Evolutionary conservation across 495 filamentous ascomycete genomes (phyloP).

Genomic region (Tuber calosporum): DNA sequence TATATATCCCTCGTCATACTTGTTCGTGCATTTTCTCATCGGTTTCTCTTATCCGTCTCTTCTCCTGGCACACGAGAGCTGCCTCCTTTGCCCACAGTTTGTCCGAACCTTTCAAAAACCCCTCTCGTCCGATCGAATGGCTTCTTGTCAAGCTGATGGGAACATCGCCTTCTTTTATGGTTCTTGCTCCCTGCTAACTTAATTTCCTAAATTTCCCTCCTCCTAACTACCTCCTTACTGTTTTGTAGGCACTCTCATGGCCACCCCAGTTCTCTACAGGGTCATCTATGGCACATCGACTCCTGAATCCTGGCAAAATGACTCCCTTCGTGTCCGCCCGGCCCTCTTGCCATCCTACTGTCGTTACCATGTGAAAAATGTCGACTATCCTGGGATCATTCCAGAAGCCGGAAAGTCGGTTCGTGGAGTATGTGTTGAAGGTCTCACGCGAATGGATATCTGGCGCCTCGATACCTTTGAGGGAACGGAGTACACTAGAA

Average conservation of each 20-base stretch:
- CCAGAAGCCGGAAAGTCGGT: conserved; percentile 53
- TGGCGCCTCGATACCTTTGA: conserved; percentile 76
- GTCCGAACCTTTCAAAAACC: neutral
- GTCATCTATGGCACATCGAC: conserved; percentile 62
- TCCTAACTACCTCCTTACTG: conserved; percentile 10
- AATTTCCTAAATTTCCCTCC: neutral
- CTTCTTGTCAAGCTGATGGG: conserved; percentile 17
- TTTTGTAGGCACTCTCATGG: conserved; percentile 55
- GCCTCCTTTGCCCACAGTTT: neutral
- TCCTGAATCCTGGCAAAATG: conserved; percentile 49
- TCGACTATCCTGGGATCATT: conserved; percentile 82
- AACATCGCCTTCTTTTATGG: conserved; percentile 63
- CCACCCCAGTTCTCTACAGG: conserved; percentile 68
- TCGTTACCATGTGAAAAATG: conserved; percentile 58
- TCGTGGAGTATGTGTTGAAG: conserved; percentile 69
- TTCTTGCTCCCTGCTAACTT: conserved; percentile 18
- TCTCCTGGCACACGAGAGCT: neutral
- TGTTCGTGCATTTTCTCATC: neutral
- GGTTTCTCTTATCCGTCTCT: neutral
- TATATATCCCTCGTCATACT: neutral
- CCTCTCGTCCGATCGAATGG: neutral
- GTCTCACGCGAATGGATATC: conserved; percentile 70
- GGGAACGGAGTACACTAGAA: conserved; percentile 63
- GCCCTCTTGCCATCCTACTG: conserved; percentile 67
- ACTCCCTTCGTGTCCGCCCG: conserved; percentile 57